phyloP scores from a whole-genome alignment of 768 basidiomycete species.

The Pleurotus salmoneostramineus region DNA sequence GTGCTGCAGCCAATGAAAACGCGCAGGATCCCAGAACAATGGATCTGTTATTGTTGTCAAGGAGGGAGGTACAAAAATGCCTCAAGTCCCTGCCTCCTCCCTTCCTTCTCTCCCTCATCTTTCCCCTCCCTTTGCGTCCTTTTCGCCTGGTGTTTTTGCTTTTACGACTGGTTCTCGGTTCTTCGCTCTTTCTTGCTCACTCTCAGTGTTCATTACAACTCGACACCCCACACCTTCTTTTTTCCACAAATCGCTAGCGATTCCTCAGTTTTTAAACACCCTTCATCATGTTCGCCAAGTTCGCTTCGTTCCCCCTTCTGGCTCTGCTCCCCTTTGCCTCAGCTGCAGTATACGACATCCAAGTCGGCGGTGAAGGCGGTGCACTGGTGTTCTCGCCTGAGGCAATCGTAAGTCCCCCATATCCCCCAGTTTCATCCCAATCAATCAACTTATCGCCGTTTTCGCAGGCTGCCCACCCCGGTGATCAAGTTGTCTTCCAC shows the following conservation, averaged over 20 bases:
- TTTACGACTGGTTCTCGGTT: constrained; percentile 16
- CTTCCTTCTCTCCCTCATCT: constrained; percentile 3
- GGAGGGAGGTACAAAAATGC: constrained; percentile 10
- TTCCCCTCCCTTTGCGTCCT: constrained; percentile 14
- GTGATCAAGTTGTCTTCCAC: constrained; percentile 46
- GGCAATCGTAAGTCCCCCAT: constrained; percentile 39
- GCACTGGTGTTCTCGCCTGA: constrained; percentile 42
- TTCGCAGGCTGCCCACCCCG: constrained; percentile 29
- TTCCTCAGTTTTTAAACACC: constrained; percentile 18
- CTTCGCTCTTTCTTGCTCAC: constrained; percentile 19
- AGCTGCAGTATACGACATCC: constrained; percentile 47
- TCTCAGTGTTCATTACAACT: constrained; percentile 10
- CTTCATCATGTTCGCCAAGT: constrained; percentile 35
- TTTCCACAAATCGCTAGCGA: constrained; percentile 25
- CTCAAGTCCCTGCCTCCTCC: constrained; percentile 12
- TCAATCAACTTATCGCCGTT: background rate
- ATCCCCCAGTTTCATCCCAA: background rate
- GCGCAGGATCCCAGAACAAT: constrained; percentile 6
- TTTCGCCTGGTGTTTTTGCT: constrained; percentile 9
- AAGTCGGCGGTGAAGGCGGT: constrained; percentile 46
- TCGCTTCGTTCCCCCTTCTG: constrained; percentile 42
- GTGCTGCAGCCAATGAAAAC: constrained; percentile 10
- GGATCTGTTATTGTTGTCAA: constrained; percentile 5
- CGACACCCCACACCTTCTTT: constrained; percentile 20
- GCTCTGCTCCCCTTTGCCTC: constrained; percentile 45